Percentiles rank a stretch among this genome's conserved stretches.
phyloP scores from a whole-genome alignment of 768 basidiomycete genomes.

The Leccinellum luteum region DNA sequence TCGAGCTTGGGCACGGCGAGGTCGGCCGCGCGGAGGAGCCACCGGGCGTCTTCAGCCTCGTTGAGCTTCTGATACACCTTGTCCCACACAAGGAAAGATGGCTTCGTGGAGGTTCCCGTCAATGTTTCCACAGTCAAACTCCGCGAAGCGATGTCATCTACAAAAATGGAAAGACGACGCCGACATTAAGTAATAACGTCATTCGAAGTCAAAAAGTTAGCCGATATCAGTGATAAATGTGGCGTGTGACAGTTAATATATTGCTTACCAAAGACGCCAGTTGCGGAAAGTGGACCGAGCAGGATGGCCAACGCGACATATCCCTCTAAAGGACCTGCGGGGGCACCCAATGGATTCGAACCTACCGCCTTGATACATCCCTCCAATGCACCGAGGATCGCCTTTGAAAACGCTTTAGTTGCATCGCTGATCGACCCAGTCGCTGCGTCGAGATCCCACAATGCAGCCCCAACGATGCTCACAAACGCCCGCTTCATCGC shows the following conservation, averaged over 20 bases:
- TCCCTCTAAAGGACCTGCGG: constrained; percentile 76
- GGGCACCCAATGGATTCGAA: constrained; percentile 54
- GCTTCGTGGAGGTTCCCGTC: constrained; percentile 55
- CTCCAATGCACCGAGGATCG: constrained; percentile 63
- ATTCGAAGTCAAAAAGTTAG: background rate
- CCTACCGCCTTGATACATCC: constrained; percentile 62
- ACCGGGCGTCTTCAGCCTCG: constrained; percentile 60
- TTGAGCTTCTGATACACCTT: constrained; percentile 77
- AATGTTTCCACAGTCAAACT: constrained; percentile 50
- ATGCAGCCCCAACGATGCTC: constrained; percentile 55
- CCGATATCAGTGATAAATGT: background rate
- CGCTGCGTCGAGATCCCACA: constrained; percentile 47
- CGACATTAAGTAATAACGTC: background rate
- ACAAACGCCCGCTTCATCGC: constrained; percentile 59
- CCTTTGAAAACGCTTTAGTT: constrained; percentile 50
- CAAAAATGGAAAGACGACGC: background rate
- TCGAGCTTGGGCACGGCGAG: constrained; percentile 47
- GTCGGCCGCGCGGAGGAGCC: constrained; percentile 71
- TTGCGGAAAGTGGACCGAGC: constrained; percentile 55
- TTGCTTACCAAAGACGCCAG: constrained; percentile 51
- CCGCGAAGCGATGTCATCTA: constrained; percentile 47
- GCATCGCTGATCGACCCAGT: constrained; percentile 32
- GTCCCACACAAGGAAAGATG: constrained; percentile 85
- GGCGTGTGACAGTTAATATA: constrained; percentile 10
- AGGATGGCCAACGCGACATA: constrained; percentile 73